A percentile compares a stretch with the other conserved stretches of the same genome.
These are phyloP conservation scores for Sugiyamaella chiloensis DNA, from an alignment of 805 yeast genomes.

Conservation along the genomic window DNA sequence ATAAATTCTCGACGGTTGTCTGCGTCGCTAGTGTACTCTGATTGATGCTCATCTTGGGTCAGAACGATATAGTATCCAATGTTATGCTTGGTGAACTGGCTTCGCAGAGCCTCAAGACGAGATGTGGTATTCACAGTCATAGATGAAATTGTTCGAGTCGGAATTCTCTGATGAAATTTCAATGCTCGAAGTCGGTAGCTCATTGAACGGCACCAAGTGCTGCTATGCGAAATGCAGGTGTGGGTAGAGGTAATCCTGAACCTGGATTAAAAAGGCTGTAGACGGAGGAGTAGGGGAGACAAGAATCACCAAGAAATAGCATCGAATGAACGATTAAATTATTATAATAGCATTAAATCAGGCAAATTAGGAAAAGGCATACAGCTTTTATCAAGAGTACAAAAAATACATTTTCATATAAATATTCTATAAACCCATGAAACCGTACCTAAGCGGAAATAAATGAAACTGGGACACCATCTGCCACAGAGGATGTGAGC, in stretches of 20 bases:
- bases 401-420: too few species aligned
- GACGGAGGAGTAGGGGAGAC: too few species aligned
- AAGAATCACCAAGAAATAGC: too few species aligned
- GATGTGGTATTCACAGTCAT: slow-evolving; percentile 17
- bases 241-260: too few species aligned
- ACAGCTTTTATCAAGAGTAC: too few species aligned
- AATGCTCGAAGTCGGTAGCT: slow-evolving; percentile 18
- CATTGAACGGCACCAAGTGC: slow-evolving; percentile 9
- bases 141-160: background rate
- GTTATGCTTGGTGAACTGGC: slow-evolving; percentile 57
- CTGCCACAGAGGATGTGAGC: slow-evolving; percentile 20
- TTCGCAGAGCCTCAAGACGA: slow-evolving; percentile 59
- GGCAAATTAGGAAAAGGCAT: too few species aligned
- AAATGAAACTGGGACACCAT: slow-evolving; percentile 19
- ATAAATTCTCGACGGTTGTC: slow-evolving; percentile 84
- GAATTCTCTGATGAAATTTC: slow-evolving; percentile 11
- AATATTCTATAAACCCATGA: too few species aligned
- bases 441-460: slow-evolving; percentile 7
- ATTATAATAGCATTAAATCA: too few species aligned
- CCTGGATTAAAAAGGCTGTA: too few species aligned
- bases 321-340: too few species aligned
- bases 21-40: slow-evolving; percentile 78
- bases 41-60: slow-evolving; percentile 90
- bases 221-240: too few species aligned
- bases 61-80: slow-evolving; percentile 75